Base-by-base conservation (phyloP, 495 filamentous ascomycete genomes). In the Penicillium dipodomyicola region DNA sequence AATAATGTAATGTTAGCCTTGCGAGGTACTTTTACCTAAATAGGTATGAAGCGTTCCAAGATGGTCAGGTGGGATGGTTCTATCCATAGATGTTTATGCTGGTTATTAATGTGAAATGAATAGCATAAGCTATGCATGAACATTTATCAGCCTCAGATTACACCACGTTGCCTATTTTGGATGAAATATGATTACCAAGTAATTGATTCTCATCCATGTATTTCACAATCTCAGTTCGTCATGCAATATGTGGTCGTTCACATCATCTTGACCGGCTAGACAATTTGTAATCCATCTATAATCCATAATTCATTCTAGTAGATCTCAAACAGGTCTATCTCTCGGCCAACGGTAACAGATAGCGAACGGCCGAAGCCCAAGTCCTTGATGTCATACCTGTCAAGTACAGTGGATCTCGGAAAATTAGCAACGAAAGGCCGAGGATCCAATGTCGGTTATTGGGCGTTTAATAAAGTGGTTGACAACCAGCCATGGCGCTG, bases 301-400 rank as follows among this genome's bases (percentile, higher is more conserved):
- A n/a, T 5, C 6, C 23, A 5, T 25, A 25, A 6, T 25, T 25
- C 8, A 32, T 2, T 49, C 29, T 6, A 22, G 0, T 5, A 49
- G 29, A 49, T 1, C 17, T 20, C 29, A 6, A 22, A 6, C 23
- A 25, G 4, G 5, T 4, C 4, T 4, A 47, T 47, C 11, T 19
- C 29, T 33, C 17, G 46, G 29, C 29, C 17, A 30, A 32, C n/a
- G 9, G 27, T 22, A 46, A 29, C 25, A 17, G n/a, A 29, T 46
- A 17, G 17, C 4, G 5, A 30, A 5, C 5, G 17, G 17, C 27
- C 19, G 30, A 49, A 15, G 10, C 11, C 11, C 1, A 49, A 32
- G 30, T 49, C 47, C 30, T 49, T 49, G 47, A 49, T 49, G 47
- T 49, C 47, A 49, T 49, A 35, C 17, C 19, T 25, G 19, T 49